Evolutionary conservation across 768 basidiomycete genomes (phyloP), one percentile per base, ranked within the genome.

Genomic region (Agaricus subrufescens): DNA sequence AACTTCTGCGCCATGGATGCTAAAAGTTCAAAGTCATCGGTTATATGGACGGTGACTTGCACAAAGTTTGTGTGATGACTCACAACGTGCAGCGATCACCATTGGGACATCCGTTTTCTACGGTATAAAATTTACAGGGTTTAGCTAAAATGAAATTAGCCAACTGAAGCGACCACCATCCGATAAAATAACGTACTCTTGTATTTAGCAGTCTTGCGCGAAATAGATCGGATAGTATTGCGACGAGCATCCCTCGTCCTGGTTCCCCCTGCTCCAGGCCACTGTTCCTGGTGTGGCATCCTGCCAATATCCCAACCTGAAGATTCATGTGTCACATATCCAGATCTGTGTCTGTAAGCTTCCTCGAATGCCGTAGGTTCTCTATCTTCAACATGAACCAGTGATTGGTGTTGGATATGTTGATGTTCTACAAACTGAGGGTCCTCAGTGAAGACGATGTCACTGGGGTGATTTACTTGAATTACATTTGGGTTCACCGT

Each of bases 21-120:
- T 84, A 40, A 19, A 40, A 39, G 49, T 50, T 19, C 58, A 54
- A 29, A 42, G 57, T 43, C 51, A 52, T 48, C 37, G 49, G 39
- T 23, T 19, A 42, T 51, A 43, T 47, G 26, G 34, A 12, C 31
- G 34, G 15, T 3, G 10, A 48, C 30, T 19, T 1, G 5, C 26
- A 7, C 45, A 25, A 34, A 12, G 23, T 10, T 7, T 37, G 29
- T 8, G 34, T 34, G 34, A 11, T 34, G 48, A 70, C 84, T 67
- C 47, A 85, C 84, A 86, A 86, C 29, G 81, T 84, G 59, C 84
- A 86, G 19, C 68, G 71, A 52, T 72, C 73, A 10, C 83, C 84
- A 59, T 74, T 79, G 1, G 80, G 75, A 63, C 84, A 86, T 26
- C 68, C 67, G 15, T 73, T 75, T 34, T 73, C 76, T 1, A 67